Base-by-base conservation (phyloP, 495 filamentous ascomycete species). In the Penicillium verhagenii region DNA sequence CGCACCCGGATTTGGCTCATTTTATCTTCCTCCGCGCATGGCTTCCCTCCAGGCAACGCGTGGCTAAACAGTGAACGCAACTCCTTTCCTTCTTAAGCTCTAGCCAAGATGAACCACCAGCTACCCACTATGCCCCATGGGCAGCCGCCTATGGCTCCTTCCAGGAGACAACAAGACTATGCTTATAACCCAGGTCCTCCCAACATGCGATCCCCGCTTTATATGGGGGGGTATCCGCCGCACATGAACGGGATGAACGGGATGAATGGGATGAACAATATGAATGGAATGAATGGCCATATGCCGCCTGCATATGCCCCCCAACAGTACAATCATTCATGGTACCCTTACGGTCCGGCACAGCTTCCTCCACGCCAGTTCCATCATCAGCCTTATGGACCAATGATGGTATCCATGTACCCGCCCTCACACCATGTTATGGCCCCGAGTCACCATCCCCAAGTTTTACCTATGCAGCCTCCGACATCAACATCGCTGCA, bases 101-200 rank as follows among this genome's bases (percentile, higher is more conserved):
- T 52, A 61, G 66, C 72, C 72, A 75, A 72, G 68, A 83, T 83
- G 76, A 83, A 82, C 66, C 75, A 78, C 60, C 76, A 82, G 61
- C 60, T 80, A 64, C 73, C 80, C 58, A 70, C 74, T 49, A 72
- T 80, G 70, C 73, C 77, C 58, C 79, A 78, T 72, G 78, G 77
- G 72, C 80, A 79, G 71, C 76, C 78, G 50, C 76, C 80, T 35
- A 75, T 81, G 65, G 74, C 75, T 43, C 68, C 72, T 51, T 70
- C 73, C 9, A 68, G 79, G 57, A 65, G 77, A 53, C 78, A 77
- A 58, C 76, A 79, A 59, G 80, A 81, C 24, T 65, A 76, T 44
- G 59, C 71, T 35, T 82, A 81, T 60, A 62, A 73, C 21, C 60
- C 73, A n/a, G 71, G 57, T 2, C 72, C 70, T 45, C 71, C 73